Evolutionary conservation across 2,329 filamentous ascomycete genomes (phyloP), one percentile per base, ranked within the genome.

Genomic region (Fusarium tjaetaba): DNA sequence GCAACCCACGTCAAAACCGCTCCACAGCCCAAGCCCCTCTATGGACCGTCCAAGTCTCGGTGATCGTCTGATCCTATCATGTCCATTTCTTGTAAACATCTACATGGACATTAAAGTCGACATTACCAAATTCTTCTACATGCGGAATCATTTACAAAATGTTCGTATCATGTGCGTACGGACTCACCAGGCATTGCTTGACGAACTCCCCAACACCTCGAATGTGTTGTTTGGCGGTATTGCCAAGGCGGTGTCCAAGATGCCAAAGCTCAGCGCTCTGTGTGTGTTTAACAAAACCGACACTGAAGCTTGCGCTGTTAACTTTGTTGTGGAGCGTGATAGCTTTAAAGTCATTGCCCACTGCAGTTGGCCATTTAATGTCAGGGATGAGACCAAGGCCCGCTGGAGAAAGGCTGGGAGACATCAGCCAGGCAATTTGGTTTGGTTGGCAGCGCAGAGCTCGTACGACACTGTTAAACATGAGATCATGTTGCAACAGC

Each of bases 21-120:
- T 11, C 4, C 15, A 8, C 10, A 26, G 48, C 11, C 18, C 16
- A 8, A 18, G 4, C 4, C 16, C n/a, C 0, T 36, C 30, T 34
- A 9, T 36, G 2, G 2, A 36, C 1, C 48, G 14, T 1, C 30
- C 30, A 24, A 16, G 11, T 5, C 30, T 52, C 5, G 48, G 48
- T 1, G 9, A 6, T 15, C 16, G 16, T 34, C 30, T 52, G 13
- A 20, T 52, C 3, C 16, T 20, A 5, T 14, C 16, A 52, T 52
- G 48, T 7, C n/a, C 48, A 7, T 34, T 36, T 14, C 48, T 52
- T 4, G 20, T 16, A n/a, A 36, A 52, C 6, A 52, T 52, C 4
- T 52, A 52, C 16, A 0, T 52, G 2, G 48, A 52, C n/a, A 34
- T 36, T 7, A 24, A 16, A 5, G 30, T 52, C 6, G 30, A 52